phyloP scores from a whole-genome alignment of 2,329 filamentous ascomycete species.

The Catunica adiposa region DNA sequence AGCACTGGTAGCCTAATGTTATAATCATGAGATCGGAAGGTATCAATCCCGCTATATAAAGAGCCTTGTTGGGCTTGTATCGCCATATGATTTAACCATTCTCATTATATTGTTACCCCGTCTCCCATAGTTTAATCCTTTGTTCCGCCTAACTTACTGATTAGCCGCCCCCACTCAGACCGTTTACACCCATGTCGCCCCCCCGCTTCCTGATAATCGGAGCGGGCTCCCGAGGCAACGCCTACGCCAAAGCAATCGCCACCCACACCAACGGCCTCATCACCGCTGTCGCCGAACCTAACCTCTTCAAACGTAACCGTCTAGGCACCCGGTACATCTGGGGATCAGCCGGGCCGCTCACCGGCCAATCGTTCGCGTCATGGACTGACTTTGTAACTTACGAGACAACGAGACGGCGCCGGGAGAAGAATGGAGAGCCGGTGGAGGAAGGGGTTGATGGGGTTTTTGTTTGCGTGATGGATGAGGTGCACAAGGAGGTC shows the following conservation, averaged over 20 bases:
- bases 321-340: conserved; percentile 63
- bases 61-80: no score
- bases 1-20: background rate
- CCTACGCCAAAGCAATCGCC: conserved; percentile 55
- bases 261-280: conserved; percentile 51
- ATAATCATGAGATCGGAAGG: background rate
- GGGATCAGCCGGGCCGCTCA: conserved; percentile 29
- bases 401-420: conserved; percentile 45
- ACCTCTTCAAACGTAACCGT: conserved; percentile 54
- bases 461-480: conserved; percentile 52
- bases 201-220: conserved; percentile 65
- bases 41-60: no score
- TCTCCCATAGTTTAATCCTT: background rate
- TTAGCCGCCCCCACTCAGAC: background rate
- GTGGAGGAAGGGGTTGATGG: conserved; percentile 43
- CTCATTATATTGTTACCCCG: no score
- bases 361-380: conserved; percentile 52
- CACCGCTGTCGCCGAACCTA: conserved; percentile 65
- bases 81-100: no score
- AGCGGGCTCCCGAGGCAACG: conserved; percentile 60
- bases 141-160: background rate
- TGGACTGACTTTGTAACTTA: conserved; percentile 66
- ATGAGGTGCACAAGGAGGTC: conserved; percentile 76
- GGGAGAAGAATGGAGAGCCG: conserved; percentile 28
- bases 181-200: conserved; percentile 21